Conservation (phyloP, 140 eudicot species). For the Oenanthe javanica region DNA sequence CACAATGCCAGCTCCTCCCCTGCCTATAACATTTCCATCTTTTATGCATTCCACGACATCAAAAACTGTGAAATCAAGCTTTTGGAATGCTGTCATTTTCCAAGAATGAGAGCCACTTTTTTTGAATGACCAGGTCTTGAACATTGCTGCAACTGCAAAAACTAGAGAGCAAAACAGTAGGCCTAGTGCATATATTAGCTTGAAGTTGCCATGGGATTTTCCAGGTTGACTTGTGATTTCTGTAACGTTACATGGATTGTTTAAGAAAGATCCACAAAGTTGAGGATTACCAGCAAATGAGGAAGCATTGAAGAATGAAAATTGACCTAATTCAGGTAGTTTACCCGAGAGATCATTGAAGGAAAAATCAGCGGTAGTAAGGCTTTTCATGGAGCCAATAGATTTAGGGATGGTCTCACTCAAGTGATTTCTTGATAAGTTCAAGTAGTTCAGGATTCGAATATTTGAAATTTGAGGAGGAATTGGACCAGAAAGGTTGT, state of each 20-base stretch:
- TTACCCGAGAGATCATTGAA: conserved; percentile 82
- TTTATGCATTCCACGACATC: conserved; percentile 79
- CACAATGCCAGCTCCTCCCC: conserved; percentile 96
- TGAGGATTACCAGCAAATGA: conserved; percentile 81
- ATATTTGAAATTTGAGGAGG: conserved; percentile 55
- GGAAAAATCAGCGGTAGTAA: conserved; percentile 79
- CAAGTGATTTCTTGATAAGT: conserved; percentile 71
- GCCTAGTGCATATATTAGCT: conserved; percentile 65
- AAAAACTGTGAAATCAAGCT: conserved; percentile 58
- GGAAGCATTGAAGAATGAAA: conserved; percentile 69
- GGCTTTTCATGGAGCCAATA: conserved; percentile 78
- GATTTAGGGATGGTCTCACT: conserved; percentile 61
- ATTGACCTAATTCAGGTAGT: conserved; percentile 80
- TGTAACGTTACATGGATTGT: conserved; percentile 63
- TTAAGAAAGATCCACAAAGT: conserved; percentile 63
- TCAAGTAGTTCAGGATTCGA: conserved; percentile 67
- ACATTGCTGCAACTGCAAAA: conserved; percentile 65
- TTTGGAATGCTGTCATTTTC: conserved; percentile 87
- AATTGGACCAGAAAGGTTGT: conserved; percentile 66
- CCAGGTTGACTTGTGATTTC: conserved; percentile 17
- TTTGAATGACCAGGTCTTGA: conserved; percentile 73
- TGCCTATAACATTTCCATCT: conserved; percentile 87
- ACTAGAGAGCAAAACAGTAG: conserved; percentile 59
- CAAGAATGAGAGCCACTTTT: conserved; percentile 42
- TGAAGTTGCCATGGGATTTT: conserved; percentile 43